phyloP scores from a whole-genome alignment of 148 eudicot genomes.

The Pharnaceum exiguum region DNA sequence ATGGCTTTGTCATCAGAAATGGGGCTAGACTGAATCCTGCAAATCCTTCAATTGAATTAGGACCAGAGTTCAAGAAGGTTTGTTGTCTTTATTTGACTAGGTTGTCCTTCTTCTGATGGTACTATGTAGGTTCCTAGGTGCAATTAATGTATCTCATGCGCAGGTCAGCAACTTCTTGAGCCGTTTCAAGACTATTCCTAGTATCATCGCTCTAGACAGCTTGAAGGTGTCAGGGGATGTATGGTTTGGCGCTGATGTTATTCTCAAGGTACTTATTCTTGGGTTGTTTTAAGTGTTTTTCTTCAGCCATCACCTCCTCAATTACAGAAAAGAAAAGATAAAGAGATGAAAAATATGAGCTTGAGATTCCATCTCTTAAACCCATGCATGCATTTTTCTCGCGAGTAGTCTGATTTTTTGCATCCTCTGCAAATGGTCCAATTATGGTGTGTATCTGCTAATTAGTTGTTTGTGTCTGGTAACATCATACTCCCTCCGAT shows the following conservation, averaged over 20 bases:
- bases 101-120: not conserved
- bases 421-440: no score
- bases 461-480: no score
- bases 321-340: not conserved
- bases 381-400: no score
- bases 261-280: constrained; percentile 63
- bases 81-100: constrained; percentile 3
- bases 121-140: not conserved
- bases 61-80: constrained; percentile 98
- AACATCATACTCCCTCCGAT: no score
- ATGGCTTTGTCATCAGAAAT: constrained; percentile 78
- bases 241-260: constrained; percentile 72
- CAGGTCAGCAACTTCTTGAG: constrained; percentile 84
- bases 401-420: no score
- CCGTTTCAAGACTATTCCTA: constrained; percentile 93
- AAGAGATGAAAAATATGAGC: not conserved
- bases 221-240: constrained; percentile 94
- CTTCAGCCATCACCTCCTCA: not conserved
- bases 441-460: no score
- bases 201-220: constrained; percentile 85
- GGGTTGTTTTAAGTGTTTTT: not conserved
- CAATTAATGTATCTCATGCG: not conserved
- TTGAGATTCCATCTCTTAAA: not conserved
- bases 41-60: constrained; percentile 93
- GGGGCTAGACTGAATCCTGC: constrained; percentile 67